Percentiles rank a stretch among this genome's conserved stretches.
Conservation (phyloP, 106 monocot species). For the Ottelia alismoides region DNA sequence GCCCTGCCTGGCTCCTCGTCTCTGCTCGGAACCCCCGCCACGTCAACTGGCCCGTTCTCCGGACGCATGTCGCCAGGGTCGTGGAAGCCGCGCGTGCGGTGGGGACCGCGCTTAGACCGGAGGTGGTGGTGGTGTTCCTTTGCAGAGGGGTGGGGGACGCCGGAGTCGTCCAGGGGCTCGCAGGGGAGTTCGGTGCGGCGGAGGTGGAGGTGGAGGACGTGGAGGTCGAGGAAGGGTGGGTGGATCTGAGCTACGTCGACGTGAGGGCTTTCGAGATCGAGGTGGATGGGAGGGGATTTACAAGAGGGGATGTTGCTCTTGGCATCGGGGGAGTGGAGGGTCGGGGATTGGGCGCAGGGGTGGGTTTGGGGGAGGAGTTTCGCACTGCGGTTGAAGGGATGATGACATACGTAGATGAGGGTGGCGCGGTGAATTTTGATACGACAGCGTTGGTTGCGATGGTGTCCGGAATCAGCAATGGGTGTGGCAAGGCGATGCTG, state of each 20-base stretch:
- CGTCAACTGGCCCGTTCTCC: constrained; percentile 32
- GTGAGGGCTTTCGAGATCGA: constrained; percentile 36
- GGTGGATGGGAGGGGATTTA: background rate
- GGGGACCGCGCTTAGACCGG: constrained; percentile 27
- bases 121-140: constrained; percentile 44
- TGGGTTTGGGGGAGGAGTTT: constrained; percentile 18
- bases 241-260: constrained; percentile 14
- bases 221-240: constrained; percentile 38
- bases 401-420: background rate
- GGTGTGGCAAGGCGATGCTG: constrained; percentile 28
- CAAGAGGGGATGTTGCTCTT: background rate
- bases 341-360: background rate
- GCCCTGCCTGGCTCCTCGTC: constrained; percentile 67
- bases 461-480: constrained; percentile 96
- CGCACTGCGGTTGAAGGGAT: constrained; percentile 23
- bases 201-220: constrained; percentile 20
- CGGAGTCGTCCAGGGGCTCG: constrained; percentile 10
- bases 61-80: constrained; percentile 18
- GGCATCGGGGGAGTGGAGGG: background rate
- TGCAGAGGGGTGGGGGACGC: constrained; percentile 47
- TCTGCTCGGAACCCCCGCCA: constrained; percentile 69
- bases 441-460: constrained; percentile 88
- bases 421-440: constrained; percentile 67
- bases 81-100: constrained; percentile 27
- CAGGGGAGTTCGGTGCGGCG: constrained; percentile 34